A percentile compares a stretch with the other conserved stretches of the same genome.
Conservation (phyloP, 75 land plant genomes). For the Gnetum montanum region DNA sequence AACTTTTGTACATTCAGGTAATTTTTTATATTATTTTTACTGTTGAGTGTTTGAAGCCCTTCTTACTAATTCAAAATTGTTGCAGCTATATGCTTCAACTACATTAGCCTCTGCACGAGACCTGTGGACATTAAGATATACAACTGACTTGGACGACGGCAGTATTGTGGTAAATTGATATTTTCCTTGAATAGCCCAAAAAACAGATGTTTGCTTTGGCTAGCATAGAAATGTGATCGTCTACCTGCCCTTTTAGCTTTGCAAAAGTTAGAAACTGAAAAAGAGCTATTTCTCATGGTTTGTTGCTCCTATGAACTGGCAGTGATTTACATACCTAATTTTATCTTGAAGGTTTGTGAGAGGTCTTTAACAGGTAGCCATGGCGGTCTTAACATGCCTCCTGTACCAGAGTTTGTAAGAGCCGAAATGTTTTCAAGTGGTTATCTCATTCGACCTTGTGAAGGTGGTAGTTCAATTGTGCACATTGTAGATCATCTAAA, state of each 20-base stretch:
- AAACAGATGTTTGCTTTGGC: too few relatives aligned
- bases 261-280: too few relatives aligned
- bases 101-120: slow-evolving; percentile 80
- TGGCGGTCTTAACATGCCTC: slow-evolving; percentile 43
- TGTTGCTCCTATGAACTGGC: too few relatives aligned
- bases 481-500: slow-evolving; percentile 63
- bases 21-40: background rate
- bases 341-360: slow-evolving; percentile 58
- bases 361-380: slow-evolving; percentile 50
- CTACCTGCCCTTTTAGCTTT: too few relatives aligned
- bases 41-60: background rate
- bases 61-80: background rate
- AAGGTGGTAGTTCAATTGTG: slow-evolving; percentile 61
- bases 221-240: too few relatives aligned
- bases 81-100: slow-evolving; percentile 89
- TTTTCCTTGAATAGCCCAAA: too few relatives aligned
- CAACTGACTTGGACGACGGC: slow-evolving; percentile 33
- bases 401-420: slow-evolving; percentile 38
- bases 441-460: slow-evolving; percentile 54
- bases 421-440: slow-evolving; percentile 71
- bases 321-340: background rate
- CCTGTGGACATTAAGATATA: slow-evolving; percentile 90
- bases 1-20: slow-evolving; percentile 77
- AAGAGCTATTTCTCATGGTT: too few relatives aligned
- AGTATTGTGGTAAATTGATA: slow-evolving; percentile 3